Conservation (phyloP, 768 basidiomycete genomes). For the Tulasnella calospora region DNA sequence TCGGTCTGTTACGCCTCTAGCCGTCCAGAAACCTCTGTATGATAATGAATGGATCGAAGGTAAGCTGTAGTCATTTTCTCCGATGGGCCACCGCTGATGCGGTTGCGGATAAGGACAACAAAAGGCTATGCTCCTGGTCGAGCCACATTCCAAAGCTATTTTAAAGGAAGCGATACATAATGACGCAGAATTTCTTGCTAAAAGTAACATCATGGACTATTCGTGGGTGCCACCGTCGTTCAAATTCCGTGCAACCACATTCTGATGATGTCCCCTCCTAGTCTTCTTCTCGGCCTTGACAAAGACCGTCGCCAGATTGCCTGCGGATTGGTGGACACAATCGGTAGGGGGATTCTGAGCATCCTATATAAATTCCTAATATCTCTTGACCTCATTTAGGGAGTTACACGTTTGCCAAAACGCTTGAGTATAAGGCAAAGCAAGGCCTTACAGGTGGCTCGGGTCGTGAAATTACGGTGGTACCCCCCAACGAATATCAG, state of each 20-base stretch:
- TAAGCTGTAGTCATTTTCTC: slow-evolving; percentile 32
- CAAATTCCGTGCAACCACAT: not conserved
- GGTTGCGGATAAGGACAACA: slow-evolving; percentile 50
- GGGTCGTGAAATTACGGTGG: slow-evolving; percentile 70
- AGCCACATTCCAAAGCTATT: slow-evolving; percentile 67
- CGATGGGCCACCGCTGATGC: not conserved
- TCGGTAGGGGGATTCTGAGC: slow-evolving; percentile 43
- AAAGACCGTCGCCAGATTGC: slow-evolving; percentile 60
- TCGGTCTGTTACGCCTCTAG: slow-evolving; percentile 33
- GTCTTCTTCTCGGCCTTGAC: slow-evolving; percentile 69
- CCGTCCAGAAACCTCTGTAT: slow-evolving; percentile 55
- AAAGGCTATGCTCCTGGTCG: slow-evolving; percentile 56
- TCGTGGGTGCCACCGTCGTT: slow-evolving; percentile 47
- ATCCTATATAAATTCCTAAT: not conserved
- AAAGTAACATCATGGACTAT: slow-evolving; percentile 82
- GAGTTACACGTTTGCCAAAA: slow-evolving; percentile 81
- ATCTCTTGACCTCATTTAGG: slow-evolving; percentile 40
- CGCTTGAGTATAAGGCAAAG: slow-evolving; percentile 80
- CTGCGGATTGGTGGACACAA: slow-evolving; percentile 79
- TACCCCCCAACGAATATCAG: slow-evolving; percentile 75
- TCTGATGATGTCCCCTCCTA: slow-evolving; percentile 31
- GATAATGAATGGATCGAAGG: slow-evolving; percentile 86
- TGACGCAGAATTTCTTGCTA: slow-evolving; percentile 69
- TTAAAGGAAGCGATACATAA: slow-evolving; percentile 61
- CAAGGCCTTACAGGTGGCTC: slow-evolving; percentile 55